Conservation (phyloP, 2,329 filamentous ascomycete genomes). For the Aspergillus sp. region DNA sequence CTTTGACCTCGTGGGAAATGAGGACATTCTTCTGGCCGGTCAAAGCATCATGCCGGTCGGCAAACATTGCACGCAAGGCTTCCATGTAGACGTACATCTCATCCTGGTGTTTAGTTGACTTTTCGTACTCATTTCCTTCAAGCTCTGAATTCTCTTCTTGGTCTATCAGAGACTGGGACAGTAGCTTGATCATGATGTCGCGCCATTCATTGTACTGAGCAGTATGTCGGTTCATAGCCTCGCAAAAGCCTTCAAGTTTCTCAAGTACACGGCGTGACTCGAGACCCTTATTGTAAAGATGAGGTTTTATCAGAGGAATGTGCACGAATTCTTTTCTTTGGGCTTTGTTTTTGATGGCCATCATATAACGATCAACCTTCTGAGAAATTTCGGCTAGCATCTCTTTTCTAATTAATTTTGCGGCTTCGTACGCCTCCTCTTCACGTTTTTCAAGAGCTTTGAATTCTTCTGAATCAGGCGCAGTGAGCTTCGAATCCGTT, state of each 20-base stretch:
- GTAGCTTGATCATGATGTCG: conserved; percentile 63
- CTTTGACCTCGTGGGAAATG: conserved; percentile 66
- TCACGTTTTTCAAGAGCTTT: conserved; percentile 65
- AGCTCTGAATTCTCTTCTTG: conserved; percentile 70
- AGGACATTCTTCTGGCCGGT: conserved; percentile 73
- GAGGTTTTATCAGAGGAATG: conserved; percentile 57
- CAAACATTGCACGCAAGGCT: conserved; percentile 67
- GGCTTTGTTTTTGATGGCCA: conserved; percentile 52
- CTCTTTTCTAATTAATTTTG: conserved; percentile 72
- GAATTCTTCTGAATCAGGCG: conserved; percentile 64
- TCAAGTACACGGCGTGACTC: conserved; percentile 66
- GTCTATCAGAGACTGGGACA: conserved; percentile 74
- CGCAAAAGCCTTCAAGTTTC: conserved; percentile 60
- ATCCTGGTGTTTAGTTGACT: conserved; percentile 82
- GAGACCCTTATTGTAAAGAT: conserved; percentile 59
- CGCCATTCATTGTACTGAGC: conserved; percentile 70
- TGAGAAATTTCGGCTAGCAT: conserved; percentile 58
- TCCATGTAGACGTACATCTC: conserved; percentile 84
- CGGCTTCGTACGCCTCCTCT: conserved; percentile 67
- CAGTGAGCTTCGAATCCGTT: conserved; percentile 59
- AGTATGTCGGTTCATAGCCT: conserved; percentile 67
- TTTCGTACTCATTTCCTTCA: conserved; percentile 85
- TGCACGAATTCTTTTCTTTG: conserved; percentile 53
- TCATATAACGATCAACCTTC: conserved; percentile 63
- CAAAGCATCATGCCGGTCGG: conserved; percentile 72